phyloP scores from a whole-genome alignment of 2,329 filamentous ascomycete genomes.

The Akanthomyces dipterigenus region DNA sequence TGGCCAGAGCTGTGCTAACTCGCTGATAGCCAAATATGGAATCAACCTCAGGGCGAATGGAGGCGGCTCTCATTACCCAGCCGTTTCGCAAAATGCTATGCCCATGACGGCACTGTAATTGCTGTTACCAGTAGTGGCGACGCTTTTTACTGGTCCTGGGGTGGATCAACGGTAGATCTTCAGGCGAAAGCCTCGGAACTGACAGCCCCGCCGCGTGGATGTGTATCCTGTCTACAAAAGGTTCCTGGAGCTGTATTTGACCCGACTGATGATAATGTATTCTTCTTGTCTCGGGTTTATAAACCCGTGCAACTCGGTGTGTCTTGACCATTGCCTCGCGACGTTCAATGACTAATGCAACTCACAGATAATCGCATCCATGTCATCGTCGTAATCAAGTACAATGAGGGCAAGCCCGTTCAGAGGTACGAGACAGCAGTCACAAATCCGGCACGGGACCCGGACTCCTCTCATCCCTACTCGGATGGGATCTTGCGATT shows the following conservation, averaged over 20 bases:
- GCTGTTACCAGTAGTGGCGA: background rate
- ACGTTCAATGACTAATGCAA: background rate
- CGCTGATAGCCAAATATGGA: conserved; percentile 6
- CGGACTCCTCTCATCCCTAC: background rate
- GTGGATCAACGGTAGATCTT: background rate
- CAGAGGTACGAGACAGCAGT: conserved; percentile 4
- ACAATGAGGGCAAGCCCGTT: background rate
- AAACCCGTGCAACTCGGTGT: background rate
- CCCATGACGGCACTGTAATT: background rate
- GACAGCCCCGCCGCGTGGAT: background rate
- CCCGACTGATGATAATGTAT: background rate
- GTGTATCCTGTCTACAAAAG: background rate
- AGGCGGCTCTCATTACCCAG: conserved; percentile 1
- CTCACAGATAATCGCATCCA: conserved; percentile 1
- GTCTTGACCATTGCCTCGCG: background rate
- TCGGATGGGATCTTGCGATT: conserved; percentile 2
- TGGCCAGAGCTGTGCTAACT: background rate
- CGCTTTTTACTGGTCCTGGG: conserved; percentile 9
- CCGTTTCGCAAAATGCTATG: conserved; percentile 9
- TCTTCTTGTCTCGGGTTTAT: conserved; percentile 5
- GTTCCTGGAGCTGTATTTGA: conserved; percentile 5
- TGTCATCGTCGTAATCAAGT: conserved; percentile 7
- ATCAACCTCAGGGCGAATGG: background rate
- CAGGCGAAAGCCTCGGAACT: background rate
- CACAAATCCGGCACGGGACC: background rate